These are phyloP conservation scores for Phylloporus sp. DNA, from an alignment of 768 basidiomycete genomes.

Conservation along the genomic window DNA sequence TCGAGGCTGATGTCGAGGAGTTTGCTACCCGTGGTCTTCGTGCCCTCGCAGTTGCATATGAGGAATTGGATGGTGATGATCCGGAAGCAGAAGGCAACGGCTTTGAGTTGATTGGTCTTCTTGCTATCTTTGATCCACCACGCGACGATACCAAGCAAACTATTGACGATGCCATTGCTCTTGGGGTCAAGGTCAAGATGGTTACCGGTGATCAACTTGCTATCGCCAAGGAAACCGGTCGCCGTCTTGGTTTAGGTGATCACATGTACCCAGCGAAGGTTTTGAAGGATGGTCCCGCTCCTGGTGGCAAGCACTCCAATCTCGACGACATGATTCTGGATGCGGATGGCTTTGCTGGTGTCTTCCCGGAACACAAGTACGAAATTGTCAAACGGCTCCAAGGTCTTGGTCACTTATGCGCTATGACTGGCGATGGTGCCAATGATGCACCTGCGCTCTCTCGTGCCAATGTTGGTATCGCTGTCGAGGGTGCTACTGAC, in stretches of 20 bases:
- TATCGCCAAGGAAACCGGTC: slow-evolving; percentile 98
- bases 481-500: slow-evolving; percentile 98
- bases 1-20: slow-evolving; percentile 95
- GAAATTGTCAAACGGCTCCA: slow-evolving; percentile 99
- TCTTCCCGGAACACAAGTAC: slow-evolving; percentile 99
- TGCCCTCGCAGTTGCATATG: slow-evolving; percentile 89
- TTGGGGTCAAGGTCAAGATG: slow-evolving; percentile 99
- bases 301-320: slow-evolving; percentile 73
- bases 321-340: slow-evolving; percentile 99
- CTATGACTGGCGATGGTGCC: slow-evolving; percentile 99
- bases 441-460: slow-evolving; percentile 98
- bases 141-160: slow-evolving; percentile 99
- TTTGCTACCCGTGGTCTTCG: slow-evolving; percentile 95
- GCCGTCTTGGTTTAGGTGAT: slow-evolving; percentile 95
- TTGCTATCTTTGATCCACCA: slow-evolving; percentile 97
- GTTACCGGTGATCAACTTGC: slow-evolving; percentile 99
- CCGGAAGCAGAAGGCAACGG: slow-evolving; percentile 88
- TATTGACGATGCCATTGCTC: slow-evolving; percentile 91
- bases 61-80: slow-evolving; percentile 84
- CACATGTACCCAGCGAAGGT: slow-evolving; percentile 99
- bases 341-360: slow-evolving; percentile 97
- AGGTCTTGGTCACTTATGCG: slow-evolving; percentile 90
- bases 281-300: slow-evolving; percentile 92
- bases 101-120: slow-evolving; percentile 94
- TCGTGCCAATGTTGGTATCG: slow-evolving; percentile 98